Conservation (phyloP, 2,329 filamentous ascomycete genomes). For the Biscogniauxia mediterranea region DNA sequence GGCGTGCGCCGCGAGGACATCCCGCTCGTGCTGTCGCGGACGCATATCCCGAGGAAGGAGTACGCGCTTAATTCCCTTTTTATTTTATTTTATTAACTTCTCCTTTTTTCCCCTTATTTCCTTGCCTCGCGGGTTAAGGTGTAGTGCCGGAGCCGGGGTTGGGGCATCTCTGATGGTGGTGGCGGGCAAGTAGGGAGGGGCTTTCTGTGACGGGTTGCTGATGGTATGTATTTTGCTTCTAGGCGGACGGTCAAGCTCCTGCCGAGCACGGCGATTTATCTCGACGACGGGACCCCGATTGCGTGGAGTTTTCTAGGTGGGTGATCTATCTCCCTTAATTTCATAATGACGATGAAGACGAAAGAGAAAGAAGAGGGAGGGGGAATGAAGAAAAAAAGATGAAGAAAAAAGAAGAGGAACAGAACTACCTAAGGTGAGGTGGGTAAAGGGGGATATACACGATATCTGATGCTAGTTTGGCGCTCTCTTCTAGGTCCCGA, state of each 20-base stretch:
- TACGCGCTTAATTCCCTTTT: slow-evolving; percentile 24
- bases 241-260: slow-evolving; percentile 44
- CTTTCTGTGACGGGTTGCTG: neutral
- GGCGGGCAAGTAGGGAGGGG: too few species aligned
- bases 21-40: slow-evolving; percentile 51
- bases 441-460: neutral
- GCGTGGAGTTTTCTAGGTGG: slow-evolving; percentile 63
- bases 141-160: too few species aligned
- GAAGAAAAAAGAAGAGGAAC: neutral
- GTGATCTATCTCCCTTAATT: slow-evolving; percentile 15
- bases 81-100: neutral
- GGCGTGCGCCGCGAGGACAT: slow-evolving; percentile 51
- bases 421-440: too few species aligned
- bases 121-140: neutral
- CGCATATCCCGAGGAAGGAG: slow-evolving; percentile 55
- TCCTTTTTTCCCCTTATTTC: neutral
- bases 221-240: too few species aligned
- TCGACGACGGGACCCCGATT: slow-evolving; percentile 47
- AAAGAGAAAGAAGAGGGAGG: too few species aligned
- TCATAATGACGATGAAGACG: slow-evolving; percentile 24
- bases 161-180: too few species aligned
- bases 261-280: slow-evolving; percentile 47
- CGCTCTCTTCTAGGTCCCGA: slow-evolving; percentile 46
- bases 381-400: neutral
- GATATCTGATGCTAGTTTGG: neutral